A percentile compares a stretch with the other conserved stretches of the same genome.
These are phyloP conservation scores for Terana coerulea DNA, from an alignment of 768 basidiomycete species.

Conservation along the genomic window DNA sequence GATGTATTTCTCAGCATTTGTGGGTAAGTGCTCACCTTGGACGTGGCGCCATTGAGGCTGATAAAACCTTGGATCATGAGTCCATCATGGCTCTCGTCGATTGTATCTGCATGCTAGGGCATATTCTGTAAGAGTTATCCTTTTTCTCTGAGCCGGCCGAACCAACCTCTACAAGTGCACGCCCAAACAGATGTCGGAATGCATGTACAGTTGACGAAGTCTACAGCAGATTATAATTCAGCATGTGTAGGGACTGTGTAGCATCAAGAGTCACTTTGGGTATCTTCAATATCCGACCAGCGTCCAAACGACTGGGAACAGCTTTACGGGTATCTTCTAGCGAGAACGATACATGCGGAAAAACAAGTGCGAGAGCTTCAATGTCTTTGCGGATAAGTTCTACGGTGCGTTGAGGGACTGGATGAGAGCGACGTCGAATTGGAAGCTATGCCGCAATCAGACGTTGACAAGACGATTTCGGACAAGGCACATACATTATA, in stretches of 20 bases:
- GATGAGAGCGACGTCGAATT: slow-evolving; percentile 72
- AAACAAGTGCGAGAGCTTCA: slow-evolving; percentile 70
- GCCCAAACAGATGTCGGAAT: slow-evolving; percentile 75
- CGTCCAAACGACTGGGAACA: slow-evolving; percentile 33
- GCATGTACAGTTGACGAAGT: slow-evolving; percentile 57
- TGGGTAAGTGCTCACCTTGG: slow-evolving; percentile 50
- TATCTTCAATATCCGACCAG: slow-evolving; percentile 51
- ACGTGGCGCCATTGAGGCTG: slow-evolving; percentile 68
- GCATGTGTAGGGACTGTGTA: not conserved
- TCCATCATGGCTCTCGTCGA: slow-evolving; percentile 45
- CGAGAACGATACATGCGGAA: slow-evolving; percentile 65
- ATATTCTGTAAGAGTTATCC: slow-evolving; percentile 9
- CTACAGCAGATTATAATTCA: slow-evolving; percentile 32
- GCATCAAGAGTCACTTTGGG: slow-evolving; percentile 48
- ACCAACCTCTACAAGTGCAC: slow-evolving; percentile 64
- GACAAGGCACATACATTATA: slow-evolving; percentile 57
- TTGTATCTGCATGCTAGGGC: slow-evolving; percentile 63
- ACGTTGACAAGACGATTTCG: slow-evolving; percentile 1
- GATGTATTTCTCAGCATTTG: not conserved
- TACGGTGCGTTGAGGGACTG: slow-evolving; percentile 52
- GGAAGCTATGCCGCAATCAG: slow-evolving; percentile 57
- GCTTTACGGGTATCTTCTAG: slow-evolving; percentile 51
- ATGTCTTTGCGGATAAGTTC: slow-evolving; percentile 69
- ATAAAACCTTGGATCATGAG: slow-evolving; percentile 78
- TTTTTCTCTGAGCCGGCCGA: not conserved